Conservation (phyloP, 441 rosid species). For the Dalechampia spathulata region DNA sequence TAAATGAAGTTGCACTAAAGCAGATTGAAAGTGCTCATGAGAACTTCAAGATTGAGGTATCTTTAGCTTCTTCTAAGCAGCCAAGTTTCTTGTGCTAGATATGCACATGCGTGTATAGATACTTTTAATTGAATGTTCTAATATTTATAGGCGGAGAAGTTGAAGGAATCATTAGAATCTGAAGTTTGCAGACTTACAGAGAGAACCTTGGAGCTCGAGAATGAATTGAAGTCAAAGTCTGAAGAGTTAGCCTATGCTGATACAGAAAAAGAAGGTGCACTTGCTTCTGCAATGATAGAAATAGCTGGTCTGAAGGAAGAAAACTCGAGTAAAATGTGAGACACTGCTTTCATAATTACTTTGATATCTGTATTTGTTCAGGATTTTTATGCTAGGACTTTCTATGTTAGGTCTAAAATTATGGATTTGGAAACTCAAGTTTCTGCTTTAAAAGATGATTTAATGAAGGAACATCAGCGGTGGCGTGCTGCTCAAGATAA, state of each 20-base stretch:
- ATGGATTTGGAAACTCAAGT: conserved; percentile 56
- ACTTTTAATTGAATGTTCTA: conserved; percentile 10
- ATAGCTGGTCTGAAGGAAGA: conserved; percentile 67
- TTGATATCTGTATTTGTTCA: conserved; percentile 2
- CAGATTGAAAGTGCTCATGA: conserved; percentile 94
- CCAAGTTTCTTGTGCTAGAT: not conserved
- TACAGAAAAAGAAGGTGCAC: conserved; percentile 65
- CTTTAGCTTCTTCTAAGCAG: not conserved
- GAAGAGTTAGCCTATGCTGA: conserved; percentile 60
- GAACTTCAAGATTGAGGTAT: conserved; percentile 75
- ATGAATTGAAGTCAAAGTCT: conserved; percentile 61
- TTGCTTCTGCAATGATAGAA: conserved; percentile 62
- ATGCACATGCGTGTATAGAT: not conserved
- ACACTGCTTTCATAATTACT: conserved; percentile 1
- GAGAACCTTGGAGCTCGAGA: conserved; percentile 70
- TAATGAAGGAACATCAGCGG: conserved; percentile 71
- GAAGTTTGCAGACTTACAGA: conserved; percentile 63
- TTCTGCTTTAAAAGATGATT: conserved; percentile 56
- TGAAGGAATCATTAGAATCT: conserved; percentile 62
- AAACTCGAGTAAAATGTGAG: conserved; percentile 54
- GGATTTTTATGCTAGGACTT: conserved; percentile 16
- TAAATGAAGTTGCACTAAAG: conserved; percentile 84
- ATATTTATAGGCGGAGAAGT: conserved; percentile 53
- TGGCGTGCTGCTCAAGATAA: conserved; percentile 83
- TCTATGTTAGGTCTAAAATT: conserved; percentile 65